phyloP scores from a whole-genome alignment of 306 rosid genomes.

The Casuarina cunninghamiana region DNA sequence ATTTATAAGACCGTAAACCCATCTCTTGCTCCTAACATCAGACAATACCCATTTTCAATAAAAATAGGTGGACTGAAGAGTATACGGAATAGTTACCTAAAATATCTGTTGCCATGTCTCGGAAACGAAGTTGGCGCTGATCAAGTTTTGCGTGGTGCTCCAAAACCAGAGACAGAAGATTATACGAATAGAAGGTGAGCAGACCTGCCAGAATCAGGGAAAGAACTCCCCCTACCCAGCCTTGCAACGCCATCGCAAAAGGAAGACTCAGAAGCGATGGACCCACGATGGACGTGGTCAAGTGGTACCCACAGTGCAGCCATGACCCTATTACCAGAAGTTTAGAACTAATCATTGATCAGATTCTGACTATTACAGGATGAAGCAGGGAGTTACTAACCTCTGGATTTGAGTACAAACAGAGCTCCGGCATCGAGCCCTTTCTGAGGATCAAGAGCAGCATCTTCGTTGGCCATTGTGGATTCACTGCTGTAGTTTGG shows the following conservation, averaged over 20 bases:
- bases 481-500: conserved; percentile 34
- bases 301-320: conserved; percentile 51
- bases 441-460: conserved; percentile 23
- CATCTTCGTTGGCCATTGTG: conserved; percentile 42
- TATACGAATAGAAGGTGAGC: conserved; percentile 50
- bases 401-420: conserved; percentile 76
- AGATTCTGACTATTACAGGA: not conserved
- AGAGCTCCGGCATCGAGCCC: conserved; percentile 77
- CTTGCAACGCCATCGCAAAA: conserved; percentile 33
- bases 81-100: conserved; percentile 16
- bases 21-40: too few species aligned
- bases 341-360: not conserved
- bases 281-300: conserved; percentile 46
- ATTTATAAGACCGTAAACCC: too few species aligned
- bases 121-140: conserved; percentile 41
- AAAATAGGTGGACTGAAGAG: not conserved
- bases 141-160: conserved; percentile 46
- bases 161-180: conserved; percentile 40
- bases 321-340: conserved; percentile 41
- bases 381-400: conserved; percentile 27
- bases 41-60: too few species aligned
- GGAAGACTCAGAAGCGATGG: conserved; percentile 42
- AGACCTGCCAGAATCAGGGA: conserved; percentile 26
- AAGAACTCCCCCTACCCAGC: conserved; percentile 46
- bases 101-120: conserved; percentile 43